Base-by-base conservation (phyloP, 257 asterid species). In the Echites panduratus region DNA sequence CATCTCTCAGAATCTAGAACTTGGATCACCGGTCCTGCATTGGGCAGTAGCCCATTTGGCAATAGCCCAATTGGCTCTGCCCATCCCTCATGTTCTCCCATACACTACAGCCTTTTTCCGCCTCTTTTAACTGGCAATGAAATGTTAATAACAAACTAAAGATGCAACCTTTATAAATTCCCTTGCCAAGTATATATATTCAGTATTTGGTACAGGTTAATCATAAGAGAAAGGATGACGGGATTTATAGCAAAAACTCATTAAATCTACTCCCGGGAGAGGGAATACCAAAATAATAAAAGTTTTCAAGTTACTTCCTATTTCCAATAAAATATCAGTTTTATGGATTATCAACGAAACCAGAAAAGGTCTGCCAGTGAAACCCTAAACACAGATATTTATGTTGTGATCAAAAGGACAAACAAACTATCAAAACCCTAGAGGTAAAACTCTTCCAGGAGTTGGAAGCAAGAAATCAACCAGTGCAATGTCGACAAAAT, bases 11-110 rank as follows among this genome's bases (percentile, higher is more conserved):
- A 66, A 78, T 94, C 95, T 14, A 88, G 83, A 29, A 80, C 84
- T 71, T 61, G 81, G 81, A 85, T 76, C 71, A 90, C 87, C 1
- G 87, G 89, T 48, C 84, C 89, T 27, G 95, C 89, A 78, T 91
- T 87, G 26, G 87, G 89, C 88, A 88, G 76, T 41, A 94, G 85
- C 81, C 98, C 98, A 70, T 87, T 90, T 3, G 90, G 96, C 78
- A 83, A 79, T 2, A 78, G 88, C 87, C 89, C 95, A 78, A 79
- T 84, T 72, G 88, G 82, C 87, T 87, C 92, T 68, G 82, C 84
- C 96, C 95, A 85, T 85, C 77, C 92, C 82, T 84, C 97, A 82
- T 80, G 85, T 73, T 88, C 99, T 75, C 97, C 99, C 99, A 94
- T 94, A 78, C 80, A 82, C 86, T 66, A 76, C 78, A 27, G 77